A percentile compares a stretch with the other conserved stretches of the same genome.
Evolutionary conservation across 306 rosid genomes (phyloP).

Genomic region (Lathyrus aphaca): DNA sequence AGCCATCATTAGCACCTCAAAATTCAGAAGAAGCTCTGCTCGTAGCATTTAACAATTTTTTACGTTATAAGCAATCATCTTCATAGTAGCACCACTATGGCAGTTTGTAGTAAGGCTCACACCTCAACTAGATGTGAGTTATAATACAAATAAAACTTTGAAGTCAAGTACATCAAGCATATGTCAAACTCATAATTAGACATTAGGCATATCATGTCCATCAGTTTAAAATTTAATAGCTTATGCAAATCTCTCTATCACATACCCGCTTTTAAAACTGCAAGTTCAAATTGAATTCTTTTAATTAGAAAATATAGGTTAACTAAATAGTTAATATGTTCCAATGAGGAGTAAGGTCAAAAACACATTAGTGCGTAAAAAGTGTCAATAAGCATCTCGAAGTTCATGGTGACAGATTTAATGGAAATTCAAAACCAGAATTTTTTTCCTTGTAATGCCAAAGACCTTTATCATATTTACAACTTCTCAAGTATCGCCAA

Average conservation of each 20-base stretch:
- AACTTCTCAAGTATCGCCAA: not conserved
- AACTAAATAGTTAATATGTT: conserved; percentile 5
- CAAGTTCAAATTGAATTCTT: conserved; percentile 16
- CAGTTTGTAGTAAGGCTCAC: conserved; percentile 17
- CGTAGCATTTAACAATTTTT: not conserved
- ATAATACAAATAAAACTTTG: not conserved
- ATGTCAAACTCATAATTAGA: conserved; percentile 9
- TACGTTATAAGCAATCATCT: conserved; percentile 11
- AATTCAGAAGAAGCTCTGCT: conserved; percentile 27
- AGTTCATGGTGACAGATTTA: conserved; percentile 12
- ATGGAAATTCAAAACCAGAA: conserved; percentile 10
- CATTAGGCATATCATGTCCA: not conserved
- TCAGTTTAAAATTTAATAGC: conserved; percentile 14
- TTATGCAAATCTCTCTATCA: conserved; percentile 16
- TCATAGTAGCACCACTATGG: conserved; percentile 4
- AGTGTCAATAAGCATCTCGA: conserved; percentile 3
- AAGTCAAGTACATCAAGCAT: conserved; percentile 11
- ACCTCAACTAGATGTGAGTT: conserved; percentile 1
- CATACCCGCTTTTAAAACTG: conserved; percentile 4
- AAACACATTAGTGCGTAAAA: not conserved
- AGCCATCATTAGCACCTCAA: conserved; percentile 36
- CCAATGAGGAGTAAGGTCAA: not conserved
- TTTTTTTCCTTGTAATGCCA: not conserved
- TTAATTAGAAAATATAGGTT: conserved; percentile 9
- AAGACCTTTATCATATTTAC: conserved; percentile 9